Conservation (phyloP, 306 rosid species). For the Sicyos edulis region DNA sequence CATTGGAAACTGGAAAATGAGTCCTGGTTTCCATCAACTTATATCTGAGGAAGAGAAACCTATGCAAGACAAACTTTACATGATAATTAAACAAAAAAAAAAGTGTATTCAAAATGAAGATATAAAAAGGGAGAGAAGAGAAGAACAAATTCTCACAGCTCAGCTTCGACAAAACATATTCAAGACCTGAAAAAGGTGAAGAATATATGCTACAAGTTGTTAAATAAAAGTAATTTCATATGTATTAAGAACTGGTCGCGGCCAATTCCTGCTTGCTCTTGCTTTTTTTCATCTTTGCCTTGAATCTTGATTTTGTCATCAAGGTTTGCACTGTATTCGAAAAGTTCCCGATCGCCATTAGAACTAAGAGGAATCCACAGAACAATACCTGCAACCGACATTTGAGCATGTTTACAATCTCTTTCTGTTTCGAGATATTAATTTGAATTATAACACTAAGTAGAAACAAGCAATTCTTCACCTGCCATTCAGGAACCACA, state of each 20-base stretch:
- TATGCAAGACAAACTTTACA: neutral
- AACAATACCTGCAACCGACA: slow-evolving; percentile 59
- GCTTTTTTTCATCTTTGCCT: slow-evolving; percentile 90
- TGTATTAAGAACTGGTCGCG: slow-evolving; percentile 26
- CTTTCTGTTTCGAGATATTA: neutral
- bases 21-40: slow-evolving; percentile 8
- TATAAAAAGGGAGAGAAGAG: neutral
- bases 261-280: slow-evolving; percentile 81
- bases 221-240: neutral
- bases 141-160: slow-evolving; percentile 20
- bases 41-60: no score
- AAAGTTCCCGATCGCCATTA: slow-evolving; percentile 94
- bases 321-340: slow-evolving; percentile 81
- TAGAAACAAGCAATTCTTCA: slow-evolving; percentile 28
- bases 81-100: no score
- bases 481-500: slow-evolving; percentile 93
- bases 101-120: slow-evolving; percentile 5
- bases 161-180: slow-evolving; percentile 17
- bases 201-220: slow-evolving; percentile 24
- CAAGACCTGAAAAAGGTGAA: slow-evolving; percentile 18
- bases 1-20: slow-evolving; percentile 13
- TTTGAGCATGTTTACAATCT: neutral
- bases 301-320: slow-evolving; percentile 75
- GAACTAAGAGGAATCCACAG: slow-evolving; percentile 69
- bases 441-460: slow-evolving; percentile 2